Percentiles rank a stretch among this genome's conserved stretches.
Evolutionary conservation across 352 stramenopile genomes (phyloP).

Genomic region (Phytophthora litchii): DNA sequence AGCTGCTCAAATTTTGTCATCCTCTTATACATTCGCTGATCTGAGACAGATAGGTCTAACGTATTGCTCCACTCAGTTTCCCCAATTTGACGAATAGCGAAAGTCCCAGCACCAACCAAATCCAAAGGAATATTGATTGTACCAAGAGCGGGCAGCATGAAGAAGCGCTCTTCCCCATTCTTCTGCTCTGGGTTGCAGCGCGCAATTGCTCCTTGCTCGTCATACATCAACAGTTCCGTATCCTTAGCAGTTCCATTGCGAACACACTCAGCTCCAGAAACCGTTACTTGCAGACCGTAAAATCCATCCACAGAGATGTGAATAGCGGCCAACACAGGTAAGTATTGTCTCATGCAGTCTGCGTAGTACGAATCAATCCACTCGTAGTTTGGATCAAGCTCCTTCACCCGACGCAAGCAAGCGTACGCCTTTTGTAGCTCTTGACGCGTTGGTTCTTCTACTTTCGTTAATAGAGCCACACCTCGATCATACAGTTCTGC

Average conservation of each 20-base stretch:
- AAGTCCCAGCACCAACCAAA: slow-evolving; percentile 70
- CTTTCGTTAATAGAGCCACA: slow-evolving; percentile 67
- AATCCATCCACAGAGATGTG: slow-evolving; percentile 74
- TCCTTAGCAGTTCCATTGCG: slow-evolving; percentile 82
- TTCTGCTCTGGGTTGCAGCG: slow-evolving; percentile 65
- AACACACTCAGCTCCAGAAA: slow-evolving; percentile 73
- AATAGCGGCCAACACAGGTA: slow-evolving; percentile 73
- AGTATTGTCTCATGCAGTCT: slow-evolving; percentile 68
- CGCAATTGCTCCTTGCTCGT: slow-evolving; percentile 53
- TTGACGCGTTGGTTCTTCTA: slow-evolving; percentile 53
- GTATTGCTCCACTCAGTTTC: slow-evolving; percentile 88
- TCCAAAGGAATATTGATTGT: slow-evolving; percentile 76
- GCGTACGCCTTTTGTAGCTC: slow-evolving; percentile 81
- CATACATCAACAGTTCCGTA: slow-evolving; percentile 74
- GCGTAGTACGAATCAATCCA: slow-evolving; percentile 87
- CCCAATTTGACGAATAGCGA: slow-evolving; percentile 84
- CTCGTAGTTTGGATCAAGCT: slow-evolving; percentile 77
- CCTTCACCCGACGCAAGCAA: slow-evolving; percentile 71
- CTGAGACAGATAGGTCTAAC: slow-evolving; percentile 66
- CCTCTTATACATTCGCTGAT: slow-evolving; percentile 78
- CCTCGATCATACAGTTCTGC: slow-evolving; percentile 72
- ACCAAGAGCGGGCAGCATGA: slow-evolving; percentile 52
- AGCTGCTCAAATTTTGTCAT: slow-evolving; percentile 76
- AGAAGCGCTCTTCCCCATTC: slow-evolving; percentile 55
- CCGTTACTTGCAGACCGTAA: slow-evolving; percentile 79